Conservation (phyloP, 2,329 filamentous ascomycete genomes). For the Aspergillus aculeatus region DNA sequence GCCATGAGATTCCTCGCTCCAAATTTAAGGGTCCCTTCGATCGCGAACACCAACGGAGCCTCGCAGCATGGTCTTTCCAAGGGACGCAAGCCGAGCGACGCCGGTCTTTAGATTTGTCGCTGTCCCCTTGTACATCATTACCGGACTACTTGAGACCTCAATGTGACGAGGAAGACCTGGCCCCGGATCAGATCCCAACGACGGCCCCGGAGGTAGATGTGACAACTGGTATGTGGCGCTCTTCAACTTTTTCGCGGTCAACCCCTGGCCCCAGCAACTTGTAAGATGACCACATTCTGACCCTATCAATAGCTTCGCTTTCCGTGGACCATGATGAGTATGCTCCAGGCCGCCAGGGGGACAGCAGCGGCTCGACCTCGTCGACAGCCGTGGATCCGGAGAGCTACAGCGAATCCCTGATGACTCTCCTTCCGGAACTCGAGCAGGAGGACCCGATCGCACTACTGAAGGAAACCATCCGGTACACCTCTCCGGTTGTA, state of each 20-base stretch:
- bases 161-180: slow-evolving; percentile 20
- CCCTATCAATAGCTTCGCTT: slow-evolving; percentile 18
- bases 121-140: slow-evolving; percentile 39
- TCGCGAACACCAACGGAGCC: slow-evolving; percentile 42
- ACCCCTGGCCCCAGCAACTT: too few relatives aligned
- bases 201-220: slow-evolving; percentile 15
- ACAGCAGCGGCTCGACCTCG: slow-evolving; percentile 33
- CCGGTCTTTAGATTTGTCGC: slow-evolving; percentile 36
- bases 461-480: slow-evolving; percentile 33
- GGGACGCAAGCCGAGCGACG: slow-evolving; percentile 34
- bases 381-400: slow-evolving; percentile 37
- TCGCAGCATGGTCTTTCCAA: slow-evolving; percentile 48
- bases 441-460: slow-evolving; percentile 29
- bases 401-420: slow-evolving; percentile 35
- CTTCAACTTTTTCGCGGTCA: background rate
- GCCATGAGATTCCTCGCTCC: slow-evolving; percentile 47
- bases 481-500: slow-evolving; percentile 32
- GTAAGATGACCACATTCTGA: slow-evolving; percentile 10
- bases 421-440: slow-evolving; percentile 34
- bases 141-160: slow-evolving; percentile 24
- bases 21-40: slow-evolving; percentile 52
- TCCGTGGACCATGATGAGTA: slow-evolving; percentile 25
- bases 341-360: slow-evolving; percentile 25
- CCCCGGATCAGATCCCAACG: slow-evolving; percentile 17
- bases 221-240: slow-evolving; percentile 20